phyloP scores from a whole-genome alignment of 1,139 yeast species.

The Pichia sp. region DNA sequence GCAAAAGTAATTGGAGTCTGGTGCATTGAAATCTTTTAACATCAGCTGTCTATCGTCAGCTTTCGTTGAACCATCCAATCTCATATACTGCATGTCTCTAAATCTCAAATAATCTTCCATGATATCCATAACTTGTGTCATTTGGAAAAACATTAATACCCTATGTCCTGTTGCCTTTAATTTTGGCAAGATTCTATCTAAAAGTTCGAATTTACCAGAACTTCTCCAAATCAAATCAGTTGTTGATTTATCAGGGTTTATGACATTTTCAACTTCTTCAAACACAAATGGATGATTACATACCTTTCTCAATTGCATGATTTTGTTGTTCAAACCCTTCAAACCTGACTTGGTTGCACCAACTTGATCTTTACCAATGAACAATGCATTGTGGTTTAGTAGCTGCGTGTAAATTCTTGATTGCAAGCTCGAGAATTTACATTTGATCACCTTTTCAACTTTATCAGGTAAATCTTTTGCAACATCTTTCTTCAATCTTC shows the following conservation, averaged over 20 bases:
- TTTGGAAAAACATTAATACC: constrained; percentile 75
- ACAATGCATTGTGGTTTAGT: constrained; percentile 62
- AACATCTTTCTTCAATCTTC: constrained; percentile 95
- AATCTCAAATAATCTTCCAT: constrained; percentile 76
- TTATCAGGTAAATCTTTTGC: constrained; percentile 95
- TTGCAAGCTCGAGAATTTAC: constrained; percentile 89
- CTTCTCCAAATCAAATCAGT: constrained; percentile 70
- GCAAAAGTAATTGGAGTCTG: constrained; percentile 65
- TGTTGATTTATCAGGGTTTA: constrained; percentile 67
- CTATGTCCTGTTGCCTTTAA: constrained; percentile 70
- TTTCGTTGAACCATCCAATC: constrained; percentile 78
- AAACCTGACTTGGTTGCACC: constrained; percentile 44
- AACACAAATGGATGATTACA: constrained; percentile 98
- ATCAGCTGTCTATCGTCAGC: constrained; percentile 73
- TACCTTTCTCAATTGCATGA: constrained; percentile 93
- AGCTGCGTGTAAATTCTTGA: constrained; percentile 69
- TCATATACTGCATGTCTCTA: constrained; percentile 57
- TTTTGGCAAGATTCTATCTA: constrained; percentile 69
- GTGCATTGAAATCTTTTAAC: constrained; percentile 65
- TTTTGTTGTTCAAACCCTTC: constrained; percentile 82
- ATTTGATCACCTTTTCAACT: constrained; percentile 89
- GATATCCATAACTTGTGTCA: constrained; percentile 85
- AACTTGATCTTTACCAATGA: constrained; percentile 41
- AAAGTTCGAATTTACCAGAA: constrained; percentile 66
- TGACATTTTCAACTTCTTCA: constrained; percentile 83